phyloP scores from a whole-genome alignment of 768 basidiomycete genomes.

The Boletus sp. region DNA sequence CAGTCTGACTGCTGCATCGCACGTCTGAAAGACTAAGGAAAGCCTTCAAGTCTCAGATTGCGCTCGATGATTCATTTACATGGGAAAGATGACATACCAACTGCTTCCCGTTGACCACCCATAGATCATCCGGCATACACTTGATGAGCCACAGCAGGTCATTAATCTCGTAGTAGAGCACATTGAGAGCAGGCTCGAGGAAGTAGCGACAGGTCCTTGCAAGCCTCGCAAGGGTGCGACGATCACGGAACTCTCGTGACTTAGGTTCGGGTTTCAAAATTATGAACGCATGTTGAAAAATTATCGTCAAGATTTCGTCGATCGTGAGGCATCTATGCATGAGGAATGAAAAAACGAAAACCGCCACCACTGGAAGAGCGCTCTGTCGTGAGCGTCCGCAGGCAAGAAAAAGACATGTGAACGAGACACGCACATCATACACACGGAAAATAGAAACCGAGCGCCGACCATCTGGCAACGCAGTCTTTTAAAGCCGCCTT shows the following conservation, averaged over 20 bases:
- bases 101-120: slow-evolving; percentile 32
- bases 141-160: slow-evolving; percentile 34
- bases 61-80: neutral
- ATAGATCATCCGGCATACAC: slow-evolving; percentile 32
- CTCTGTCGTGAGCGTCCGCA: neutral
- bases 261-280: slow-evolving; percentile 29
- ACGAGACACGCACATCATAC: slow-evolving; percentile 23
- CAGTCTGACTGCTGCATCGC: slow-evolving; percentile 24
- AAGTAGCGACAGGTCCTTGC: slow-evolving; percentile 33
- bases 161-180: slow-evolving; percentile 31
- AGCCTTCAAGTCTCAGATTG: slow-evolving; percentile 5
- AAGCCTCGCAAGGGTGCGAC: slow-evolving; percentile 31
- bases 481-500: slow-evolving; percentile 5
- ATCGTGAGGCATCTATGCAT: slow-evolving; percentile 35
- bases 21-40: slow-evolving; percentile 23
- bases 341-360: slow-evolving; percentile 16
- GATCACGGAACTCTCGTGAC: slow-evolving; percentile 30
- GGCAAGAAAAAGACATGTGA: neutral
- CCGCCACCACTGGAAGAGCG: slow-evolving; percentile 10
- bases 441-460: slow-evolving; percentile 17
- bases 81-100: slow-evolving; percentile 16
- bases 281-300: slow-evolving; percentile 31
- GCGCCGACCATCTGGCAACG: slow-evolving; percentile 1
- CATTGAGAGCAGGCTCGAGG: slow-evolving; percentile 33
- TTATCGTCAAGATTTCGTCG: slow-evolving; percentile 33